These are phyloP conservation scores for Chiua virens DNA, from an alignment of 768 basidiomycete species.

Conservation along the genomic window DNA sequence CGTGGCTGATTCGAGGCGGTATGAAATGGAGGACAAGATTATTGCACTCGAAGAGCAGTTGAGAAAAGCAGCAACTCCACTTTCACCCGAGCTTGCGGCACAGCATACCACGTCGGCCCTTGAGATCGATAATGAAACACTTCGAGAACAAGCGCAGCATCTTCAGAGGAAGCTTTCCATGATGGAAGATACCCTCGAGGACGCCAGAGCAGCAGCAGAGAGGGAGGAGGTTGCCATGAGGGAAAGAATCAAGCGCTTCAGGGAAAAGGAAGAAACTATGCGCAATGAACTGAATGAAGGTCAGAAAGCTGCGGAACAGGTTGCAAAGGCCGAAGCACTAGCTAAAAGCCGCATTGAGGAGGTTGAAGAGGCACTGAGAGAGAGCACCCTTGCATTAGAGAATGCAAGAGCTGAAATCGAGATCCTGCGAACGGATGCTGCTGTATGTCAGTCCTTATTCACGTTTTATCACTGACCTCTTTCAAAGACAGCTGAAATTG, in stretches of 20 bases:
- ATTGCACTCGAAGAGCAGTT: constrained; percentile 56
- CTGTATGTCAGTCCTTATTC: constrained; percentile 47
- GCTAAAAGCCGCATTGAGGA: constrained; percentile 75
- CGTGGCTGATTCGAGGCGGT: constrained; percentile 64
- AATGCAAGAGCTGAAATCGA: constrained; percentile 91
- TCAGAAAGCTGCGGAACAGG: constrained; percentile 62
- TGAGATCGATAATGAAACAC: constrained; percentile 92
- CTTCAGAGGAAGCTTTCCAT: constrained; percentile 71
- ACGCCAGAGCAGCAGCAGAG: constrained; percentile 67
- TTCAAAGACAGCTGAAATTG: constrained; percentile 48
- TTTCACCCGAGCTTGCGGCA: constrained; percentile 35
- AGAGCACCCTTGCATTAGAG: constrained; percentile 85
- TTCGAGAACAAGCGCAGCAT: constrained; percentile 88
- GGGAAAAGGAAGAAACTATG: constrained; percentile 70
- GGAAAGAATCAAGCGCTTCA: constrained; percentile 63
- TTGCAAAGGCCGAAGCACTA: constrained; percentile 58
- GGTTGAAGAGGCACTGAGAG: constrained; percentile 85
- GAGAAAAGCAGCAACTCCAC: constrained; percentile 29
- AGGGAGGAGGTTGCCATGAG: constrained; percentile 65
- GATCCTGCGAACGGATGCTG: constrained; percentile 64
- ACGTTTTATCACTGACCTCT: constrained; percentile 10
- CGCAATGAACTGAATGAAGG: constrained; percentile 70
- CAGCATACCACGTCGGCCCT: constrained; percentile 64
- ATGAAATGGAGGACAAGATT: constrained; percentile 73
- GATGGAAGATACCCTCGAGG: constrained; percentile 86